These are phyloP conservation scores for Penicillium desertorum DNA, from an alignment of 495 filamentous ascomycete species.

Conservation along the genomic window DNA sequence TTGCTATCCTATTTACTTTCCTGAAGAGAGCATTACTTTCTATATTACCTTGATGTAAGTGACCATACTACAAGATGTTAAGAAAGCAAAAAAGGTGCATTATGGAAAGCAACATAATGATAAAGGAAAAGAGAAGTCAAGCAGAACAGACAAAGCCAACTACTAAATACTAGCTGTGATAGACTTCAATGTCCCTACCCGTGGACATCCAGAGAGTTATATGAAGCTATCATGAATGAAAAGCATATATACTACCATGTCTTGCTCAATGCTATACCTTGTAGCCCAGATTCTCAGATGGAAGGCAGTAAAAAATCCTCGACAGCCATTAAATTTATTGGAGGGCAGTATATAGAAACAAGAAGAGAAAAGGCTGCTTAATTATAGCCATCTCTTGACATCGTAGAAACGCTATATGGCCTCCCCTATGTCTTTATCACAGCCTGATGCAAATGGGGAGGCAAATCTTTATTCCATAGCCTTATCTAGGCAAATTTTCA, in stretches of 20 bases:
- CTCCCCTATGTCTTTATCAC: no score
- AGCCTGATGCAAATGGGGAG: no score
- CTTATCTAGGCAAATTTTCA: neutral
- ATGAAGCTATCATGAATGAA: neutral
- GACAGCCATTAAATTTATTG: no score
- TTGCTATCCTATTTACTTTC: neutral
- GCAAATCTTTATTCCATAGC: no score
- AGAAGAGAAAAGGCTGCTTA: no score
- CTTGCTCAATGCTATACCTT: neutral
- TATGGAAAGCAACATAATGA: neutral
- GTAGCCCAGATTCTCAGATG: neutral
- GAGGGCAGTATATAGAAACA: no score
- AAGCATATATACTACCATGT: no score
- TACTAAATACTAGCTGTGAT: neutral
- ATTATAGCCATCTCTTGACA: no score
- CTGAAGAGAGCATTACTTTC: no score
- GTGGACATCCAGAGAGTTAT: neutral
- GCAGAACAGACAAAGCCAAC: neutral
- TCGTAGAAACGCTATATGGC: no score
- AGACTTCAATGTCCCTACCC: neutral
- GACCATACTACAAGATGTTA: neutral
- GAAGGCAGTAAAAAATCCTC: neutral
- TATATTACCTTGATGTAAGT: no score
- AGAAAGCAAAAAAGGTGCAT: neutral
- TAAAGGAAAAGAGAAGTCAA: neutral